Conservation (phyloP, 2,329 filamentous ascomycete species). For the Stromatinia cepivora region DNA sequence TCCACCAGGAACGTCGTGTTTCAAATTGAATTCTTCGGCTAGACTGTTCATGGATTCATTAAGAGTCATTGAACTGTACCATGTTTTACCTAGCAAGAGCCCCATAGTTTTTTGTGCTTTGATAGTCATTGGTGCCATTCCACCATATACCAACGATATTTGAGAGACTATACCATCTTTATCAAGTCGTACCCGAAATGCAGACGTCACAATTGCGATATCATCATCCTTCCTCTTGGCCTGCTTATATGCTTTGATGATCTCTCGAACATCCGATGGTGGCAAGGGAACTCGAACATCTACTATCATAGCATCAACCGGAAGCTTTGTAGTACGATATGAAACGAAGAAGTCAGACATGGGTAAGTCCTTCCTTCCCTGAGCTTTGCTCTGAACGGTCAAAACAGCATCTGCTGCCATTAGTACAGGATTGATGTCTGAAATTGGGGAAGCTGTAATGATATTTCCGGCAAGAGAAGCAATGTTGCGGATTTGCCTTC, state of each 20-base stretch:
- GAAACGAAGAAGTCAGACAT: slow-evolving; percentile 89
- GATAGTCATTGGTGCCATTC: slow-evolving; percentile 87
- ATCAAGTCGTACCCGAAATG: slow-evolving; percentile 71
- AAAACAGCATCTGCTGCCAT: slow-evolving; percentile 80
- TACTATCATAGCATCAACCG: slow-evolving; percentile 77
- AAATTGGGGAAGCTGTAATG: slow-evolving; percentile 91
- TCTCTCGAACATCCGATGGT: slow-evolving; percentile 67
- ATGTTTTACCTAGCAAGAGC: slow-evolving; percentile 72
- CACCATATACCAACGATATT: slow-evolving; percentile 82
- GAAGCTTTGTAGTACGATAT: slow-evolving; percentile 82
- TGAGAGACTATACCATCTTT: slow-evolving; percentile 67
- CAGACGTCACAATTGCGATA: slow-evolving; percentile 92
- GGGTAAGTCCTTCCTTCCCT: slow-evolving; percentile 53
- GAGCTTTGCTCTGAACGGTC: slow-evolving; percentile 61
- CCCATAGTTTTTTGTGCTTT: slow-evolving; percentile 73
- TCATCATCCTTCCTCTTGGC: slow-evolving; percentile 96
- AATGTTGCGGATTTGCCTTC: slow-evolving; percentile 90
- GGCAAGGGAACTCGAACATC: slow-evolving; percentile 78
- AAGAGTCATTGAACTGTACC: slow-evolving; percentile 76
- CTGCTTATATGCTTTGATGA: slow-evolving; percentile 88
- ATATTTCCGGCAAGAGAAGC: slow-evolving; percentile 92
- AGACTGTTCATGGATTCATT: slow-evolving; percentile 84
- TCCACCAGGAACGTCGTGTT: slow-evolving; percentile 86
- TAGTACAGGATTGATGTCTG: slow-evolving; percentile 89
- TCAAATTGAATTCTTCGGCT: slow-evolving; percentile 79